These are phyloP conservation scores for Bipolaris zeicola DNA, from an alignment of 2,329 filamentous ascomycete species.

Conservation along the genomic window DNA sequence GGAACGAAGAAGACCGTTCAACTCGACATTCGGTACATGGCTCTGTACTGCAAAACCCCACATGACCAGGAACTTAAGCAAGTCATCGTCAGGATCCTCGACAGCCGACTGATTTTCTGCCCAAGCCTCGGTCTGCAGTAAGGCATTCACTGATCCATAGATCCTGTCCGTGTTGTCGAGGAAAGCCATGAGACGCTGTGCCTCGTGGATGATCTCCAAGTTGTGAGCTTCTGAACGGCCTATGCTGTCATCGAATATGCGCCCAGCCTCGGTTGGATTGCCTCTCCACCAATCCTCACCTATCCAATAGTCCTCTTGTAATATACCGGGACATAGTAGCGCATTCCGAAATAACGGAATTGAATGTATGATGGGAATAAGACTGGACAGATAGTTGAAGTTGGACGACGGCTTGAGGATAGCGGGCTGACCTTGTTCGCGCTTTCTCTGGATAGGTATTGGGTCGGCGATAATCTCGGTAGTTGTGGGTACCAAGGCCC, in stretches of 20 bases:
- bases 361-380: slow-evolving; percentile 66
- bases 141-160: slow-evolving; percentile 62
- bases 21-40: slow-evolving; percentile 49
- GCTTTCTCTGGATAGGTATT: slow-evolving; percentile 54
- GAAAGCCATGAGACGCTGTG: slow-evolving; percentile 67
- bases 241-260: slow-evolving; percentile 54
- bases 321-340: slow-evolving; percentile 56
- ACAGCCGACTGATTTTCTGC: slow-evolving; percentile 22
- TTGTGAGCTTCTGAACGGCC: slow-evolving; percentile 35
- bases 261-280: slow-evolving; percentile 55
- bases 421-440: slow-evolving; percentile 57
- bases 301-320: slow-evolving; percentile 58
- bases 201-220: slow-evolving; percentile 59
- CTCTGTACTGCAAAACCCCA: slow-evolving; percentile 56
- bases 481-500: slow-evolving; percentile 61
- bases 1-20: slow-evolving; percentile 54
- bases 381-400: slow-evolving; percentile 60
- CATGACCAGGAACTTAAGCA: slow-evolving; percentile 55
- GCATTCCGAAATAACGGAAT: slow-evolving; percentile 65
- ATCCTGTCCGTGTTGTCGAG: slow-evolving; percentile 62
- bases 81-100: slow-evolving; percentile 44
- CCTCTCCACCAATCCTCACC: slow-evolving; percentile 69
- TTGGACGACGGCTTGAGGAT: slow-evolving; percentile 63
- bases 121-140: slow-evolving; percentile 53
- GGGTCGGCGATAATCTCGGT: slow-evolving; percentile 60